These are phyloP conservation scores for Cotoneaster glaucophyllus DNA, from an alignment of 306 rosid species.

Conservation along the genomic window DNA sequence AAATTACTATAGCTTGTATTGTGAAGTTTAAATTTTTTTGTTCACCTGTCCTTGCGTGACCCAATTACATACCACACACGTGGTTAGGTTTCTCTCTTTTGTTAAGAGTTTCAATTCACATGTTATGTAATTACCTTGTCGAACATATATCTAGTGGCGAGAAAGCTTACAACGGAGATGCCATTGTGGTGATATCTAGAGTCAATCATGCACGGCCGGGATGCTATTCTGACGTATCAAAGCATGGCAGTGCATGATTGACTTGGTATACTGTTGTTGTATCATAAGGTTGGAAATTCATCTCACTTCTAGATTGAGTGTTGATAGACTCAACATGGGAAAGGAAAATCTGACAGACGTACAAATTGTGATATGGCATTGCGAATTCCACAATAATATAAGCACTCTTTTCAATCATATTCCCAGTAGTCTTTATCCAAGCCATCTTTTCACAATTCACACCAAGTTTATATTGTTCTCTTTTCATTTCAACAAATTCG, in stretches of 20 bases:
- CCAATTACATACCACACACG: neutral
- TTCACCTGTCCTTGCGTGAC: neutral
- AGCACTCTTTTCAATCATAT: neutral
- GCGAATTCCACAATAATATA: neutral
- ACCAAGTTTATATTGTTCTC: neutral
- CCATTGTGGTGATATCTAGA: neutral
- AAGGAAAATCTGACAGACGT: neutral
- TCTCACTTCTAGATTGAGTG: neutral
- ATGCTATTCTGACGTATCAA: neutral
- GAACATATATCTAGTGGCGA: neutral
- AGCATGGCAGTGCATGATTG: neutral
- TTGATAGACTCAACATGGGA: neutral
- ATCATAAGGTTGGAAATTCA: neutral
- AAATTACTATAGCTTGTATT: neutral
- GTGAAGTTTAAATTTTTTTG: neutral
- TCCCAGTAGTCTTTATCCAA: neutral
- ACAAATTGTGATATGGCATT: neutral
- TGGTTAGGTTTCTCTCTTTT: neutral
- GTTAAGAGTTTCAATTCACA: neutral
- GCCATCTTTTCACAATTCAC: neutral
- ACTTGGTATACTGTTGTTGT: too few relatives aligned
- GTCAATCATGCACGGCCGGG: neutral
- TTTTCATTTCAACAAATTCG: slow-evolving; percentile 1
- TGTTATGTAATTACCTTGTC: neutral
- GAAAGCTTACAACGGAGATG: too few relatives aligned